Conservation (phyloP, 495 filamentous ascomycete genomes). For the Pyronema domesticum region DNA sequence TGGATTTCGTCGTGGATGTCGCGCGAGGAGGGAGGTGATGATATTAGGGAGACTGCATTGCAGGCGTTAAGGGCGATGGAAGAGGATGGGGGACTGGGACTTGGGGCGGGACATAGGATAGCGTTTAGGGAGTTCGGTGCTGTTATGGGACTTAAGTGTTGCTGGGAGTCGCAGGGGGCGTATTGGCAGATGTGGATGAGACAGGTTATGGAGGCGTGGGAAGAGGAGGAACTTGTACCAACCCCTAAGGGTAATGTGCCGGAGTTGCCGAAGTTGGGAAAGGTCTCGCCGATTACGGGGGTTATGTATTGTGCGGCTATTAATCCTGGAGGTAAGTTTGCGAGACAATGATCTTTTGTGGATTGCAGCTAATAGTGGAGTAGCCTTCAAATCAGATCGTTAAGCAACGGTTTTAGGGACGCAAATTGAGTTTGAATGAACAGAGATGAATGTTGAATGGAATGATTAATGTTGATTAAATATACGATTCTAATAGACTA, state of each 20-base stretch:
- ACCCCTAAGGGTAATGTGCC: constrained; percentile 20
- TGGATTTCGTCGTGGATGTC: constrained; percentile 45
- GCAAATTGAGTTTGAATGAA: too few relatives aligned
- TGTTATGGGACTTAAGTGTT: constrained; percentile 39
- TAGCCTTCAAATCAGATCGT: neutral
- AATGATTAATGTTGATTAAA: too few relatives aligned
- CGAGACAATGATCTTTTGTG: neutral
- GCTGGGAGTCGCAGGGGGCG: constrained; percentile 29
- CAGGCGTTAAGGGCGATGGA: constrained; percentile 24
- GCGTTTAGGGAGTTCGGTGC: constrained; percentile 51
- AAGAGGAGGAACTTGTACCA: constrained; percentile 22
- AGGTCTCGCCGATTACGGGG: constrained; percentile 40
- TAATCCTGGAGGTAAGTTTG: constrained; percentile 40
- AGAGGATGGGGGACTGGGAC: constrained; percentile 27
- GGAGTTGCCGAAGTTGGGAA: constrained; percentile 27
- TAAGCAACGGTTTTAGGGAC: too few relatives aligned
- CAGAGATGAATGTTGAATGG: too few relatives aligned
- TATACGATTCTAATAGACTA: too few relatives aligned
- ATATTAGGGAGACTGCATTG: constrained; percentile 31
- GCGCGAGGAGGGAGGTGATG: constrained; percentile 35
- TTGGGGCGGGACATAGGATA: constrained; percentile 30
- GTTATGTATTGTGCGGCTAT: constrained; percentile 52
- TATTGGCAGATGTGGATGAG: constrained; percentile 29
- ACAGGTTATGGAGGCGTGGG: constrained; percentile 37
- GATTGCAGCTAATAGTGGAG: neutral